Conservation (phyloP, 2,329 filamentous ascomycete genomes). For the Coniochaeta prunicola region DNA sequence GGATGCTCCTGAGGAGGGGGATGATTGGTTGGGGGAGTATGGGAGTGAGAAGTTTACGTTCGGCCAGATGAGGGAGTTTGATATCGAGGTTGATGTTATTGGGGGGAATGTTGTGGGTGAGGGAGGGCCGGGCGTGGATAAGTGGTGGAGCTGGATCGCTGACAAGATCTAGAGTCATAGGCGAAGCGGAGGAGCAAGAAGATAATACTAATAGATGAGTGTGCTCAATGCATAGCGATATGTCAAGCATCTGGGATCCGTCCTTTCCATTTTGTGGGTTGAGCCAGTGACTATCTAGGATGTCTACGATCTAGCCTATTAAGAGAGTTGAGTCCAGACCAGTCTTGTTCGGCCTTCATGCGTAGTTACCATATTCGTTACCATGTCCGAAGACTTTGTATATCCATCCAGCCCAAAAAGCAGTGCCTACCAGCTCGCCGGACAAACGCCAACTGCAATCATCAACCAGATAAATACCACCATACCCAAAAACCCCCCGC, state of each 20-base stretch:
- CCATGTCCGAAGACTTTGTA: neutral
- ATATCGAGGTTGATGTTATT: constrained; percentile 68
- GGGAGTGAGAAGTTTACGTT: constrained; percentile 75
- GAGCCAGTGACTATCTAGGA: neutral
- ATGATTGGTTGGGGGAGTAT: constrained; percentile 78
- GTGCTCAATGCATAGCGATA: neutral
- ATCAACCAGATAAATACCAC: neutral
- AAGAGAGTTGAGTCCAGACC: neutral
- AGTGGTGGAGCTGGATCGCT: constrained; percentile 90
- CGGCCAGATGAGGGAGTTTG: constrained; percentile 73
- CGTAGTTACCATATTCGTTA: neutral
- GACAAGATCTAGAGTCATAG: constrained; percentile 50
- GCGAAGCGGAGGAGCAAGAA: neutral
- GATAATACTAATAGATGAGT: constrained; percentile 6
- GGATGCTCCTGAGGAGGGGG: constrained; percentile 62
- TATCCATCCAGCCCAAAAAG: neutral
- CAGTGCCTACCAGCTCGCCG: neutral
- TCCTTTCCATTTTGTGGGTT: neutral
- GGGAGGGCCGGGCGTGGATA: constrained; percentile 59
- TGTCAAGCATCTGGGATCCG: neutral
- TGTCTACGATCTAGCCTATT: neutral
- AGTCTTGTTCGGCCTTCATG: neutral
- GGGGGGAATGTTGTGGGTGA: constrained; percentile 65
- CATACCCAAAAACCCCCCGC: neutral
- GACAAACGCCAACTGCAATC: neutral